A percentile compares a stretch with the other conserved stretches of the same genome.
Conservation (phyloP, 2,329 filamentous ascomycete genomes). For the Clarireedia monteithiana region DNA sequence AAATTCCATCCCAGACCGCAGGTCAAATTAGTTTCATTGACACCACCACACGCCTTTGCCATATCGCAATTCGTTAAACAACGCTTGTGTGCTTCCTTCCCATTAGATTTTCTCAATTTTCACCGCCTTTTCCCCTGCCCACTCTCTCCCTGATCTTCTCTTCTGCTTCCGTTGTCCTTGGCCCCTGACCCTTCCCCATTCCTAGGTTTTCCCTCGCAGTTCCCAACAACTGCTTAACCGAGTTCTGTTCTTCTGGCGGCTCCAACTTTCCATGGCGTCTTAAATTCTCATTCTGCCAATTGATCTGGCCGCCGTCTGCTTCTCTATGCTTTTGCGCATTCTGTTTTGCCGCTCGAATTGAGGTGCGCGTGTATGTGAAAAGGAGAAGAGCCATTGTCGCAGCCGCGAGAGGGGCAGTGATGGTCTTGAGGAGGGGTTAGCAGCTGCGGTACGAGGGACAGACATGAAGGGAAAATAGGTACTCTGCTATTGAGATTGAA, state of each 20-base stretch:
- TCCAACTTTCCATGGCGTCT: conserved; percentile 43
- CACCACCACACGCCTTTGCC: not conserved
- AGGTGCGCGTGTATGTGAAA: conserved; percentile 53
- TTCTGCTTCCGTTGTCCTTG: conserved; percentile 15
- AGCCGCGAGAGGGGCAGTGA: conserved; percentile 44
- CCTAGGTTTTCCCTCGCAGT: conserved; percentile 16
- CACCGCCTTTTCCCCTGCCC: conserved; percentile 11
- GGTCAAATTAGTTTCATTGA: not conserved
- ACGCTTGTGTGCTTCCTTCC: not conserved
- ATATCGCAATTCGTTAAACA: not conserved
- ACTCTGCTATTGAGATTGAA: conserved; percentile 25
- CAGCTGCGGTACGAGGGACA: not conserved
- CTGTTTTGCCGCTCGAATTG: conserved; percentile 57
- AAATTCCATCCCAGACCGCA: too few species aligned
- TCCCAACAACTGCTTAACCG: conserved; percentile 27
- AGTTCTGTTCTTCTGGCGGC: conserved; percentile 28
- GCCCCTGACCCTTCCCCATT: conserved; percentile 9
- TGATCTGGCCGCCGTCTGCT: conserved; percentile 47
- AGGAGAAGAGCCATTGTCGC: conserved; percentile 47
- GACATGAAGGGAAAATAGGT: not conserved
- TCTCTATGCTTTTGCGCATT: conserved; percentile 54
- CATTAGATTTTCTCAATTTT: not conserved
- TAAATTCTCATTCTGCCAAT: conserved; percentile 45
- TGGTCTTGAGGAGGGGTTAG: conserved; percentile 13
- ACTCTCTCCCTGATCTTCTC: conserved; percentile 20